These are phyloP conservation scores for Cryphonectria nitschkei DNA, from an alignment of 2,329 filamentous ascomycete genomes.

Conservation along the genomic window DNA sequence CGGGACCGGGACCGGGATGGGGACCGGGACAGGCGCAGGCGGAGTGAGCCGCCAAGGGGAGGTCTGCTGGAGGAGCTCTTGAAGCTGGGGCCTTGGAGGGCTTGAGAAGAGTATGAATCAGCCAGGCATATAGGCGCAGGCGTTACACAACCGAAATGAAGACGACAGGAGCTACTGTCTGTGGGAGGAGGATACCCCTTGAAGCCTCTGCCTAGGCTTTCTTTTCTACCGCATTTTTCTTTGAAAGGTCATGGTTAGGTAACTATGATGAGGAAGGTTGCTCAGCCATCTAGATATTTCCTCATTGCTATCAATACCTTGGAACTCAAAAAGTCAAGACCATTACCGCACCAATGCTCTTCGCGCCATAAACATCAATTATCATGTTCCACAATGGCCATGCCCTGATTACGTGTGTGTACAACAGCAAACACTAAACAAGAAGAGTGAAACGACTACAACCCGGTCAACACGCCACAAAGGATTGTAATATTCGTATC, in stretches of 20 bases:
- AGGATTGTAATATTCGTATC: too few relatives aligned
- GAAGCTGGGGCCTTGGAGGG: slow-evolving; percentile 9
- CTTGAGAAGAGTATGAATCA: neutral
- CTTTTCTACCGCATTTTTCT: neutral
- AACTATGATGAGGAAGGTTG: neutral
- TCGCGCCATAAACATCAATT: too few relatives aligned
- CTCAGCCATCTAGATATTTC: neutral
- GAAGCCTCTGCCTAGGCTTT: neutral
- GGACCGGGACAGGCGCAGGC: slow-evolving; percentile 5
- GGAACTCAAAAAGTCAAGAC: neutral
- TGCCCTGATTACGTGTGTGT: neutral
- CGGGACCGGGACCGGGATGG: slow-evolving; percentile 5
- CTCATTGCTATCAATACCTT: neutral
- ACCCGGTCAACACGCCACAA: neutral
- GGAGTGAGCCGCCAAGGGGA: slow-evolving; percentile 1
- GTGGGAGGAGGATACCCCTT: neutral
- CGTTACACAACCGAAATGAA: neutral
- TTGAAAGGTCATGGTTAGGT: neutral
- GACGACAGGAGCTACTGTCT: neutral
- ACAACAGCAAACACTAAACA: neutral
- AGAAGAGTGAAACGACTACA: neutral
- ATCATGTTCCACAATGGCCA: neutral
- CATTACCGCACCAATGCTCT: neutral
- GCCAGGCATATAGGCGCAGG: neutral
- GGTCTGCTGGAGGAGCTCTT: slow-evolving; percentile 8